Percentiles rank a stretch among this genome's conserved stretches.
Conservation (phyloP, 2,329 filamentous ascomycete species). For the Fusarium sp. region DNA sequence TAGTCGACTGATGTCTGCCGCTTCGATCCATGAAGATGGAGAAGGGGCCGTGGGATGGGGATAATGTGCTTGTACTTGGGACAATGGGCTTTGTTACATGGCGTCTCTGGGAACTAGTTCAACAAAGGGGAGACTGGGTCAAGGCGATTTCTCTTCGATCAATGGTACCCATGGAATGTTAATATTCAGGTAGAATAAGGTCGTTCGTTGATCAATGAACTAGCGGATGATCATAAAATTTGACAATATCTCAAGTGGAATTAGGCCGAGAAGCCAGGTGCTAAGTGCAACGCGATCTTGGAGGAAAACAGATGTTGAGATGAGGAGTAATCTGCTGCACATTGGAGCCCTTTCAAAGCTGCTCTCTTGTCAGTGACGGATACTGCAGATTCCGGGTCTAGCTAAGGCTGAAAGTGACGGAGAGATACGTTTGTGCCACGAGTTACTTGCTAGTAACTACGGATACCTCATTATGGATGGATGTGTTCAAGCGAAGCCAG, state of each 20-base stretch:
- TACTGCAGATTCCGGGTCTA: not conserved
- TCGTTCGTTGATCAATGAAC: not conserved
- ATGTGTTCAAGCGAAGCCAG: not conserved
- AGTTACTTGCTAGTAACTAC: not conserved
- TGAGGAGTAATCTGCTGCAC: constrained; percentile 18
- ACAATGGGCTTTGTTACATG: constrained; percentile 15
- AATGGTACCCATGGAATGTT: constrained; percentile 5
- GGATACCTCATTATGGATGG: not conserved
- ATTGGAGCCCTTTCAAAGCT: constrained; percentile 1
- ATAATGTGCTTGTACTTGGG: constrained; percentile 6
- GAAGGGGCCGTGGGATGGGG: constrained; percentile 5
- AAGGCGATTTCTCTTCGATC: not conserved
- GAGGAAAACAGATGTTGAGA: not conserved
- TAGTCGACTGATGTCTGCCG: not conserved
- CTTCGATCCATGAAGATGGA: not conserved
- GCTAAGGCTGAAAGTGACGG: constrained; percentile 8
- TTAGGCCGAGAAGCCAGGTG: constrained; percentile 15
- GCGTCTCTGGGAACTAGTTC: constrained; percentile 9
- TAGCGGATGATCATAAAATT: constrained; percentile 4
- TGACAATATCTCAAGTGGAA: constrained; percentile 2
- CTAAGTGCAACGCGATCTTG: constrained; percentile 2
- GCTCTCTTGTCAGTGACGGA: not conserved
- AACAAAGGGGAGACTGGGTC: constrained; percentile 9
- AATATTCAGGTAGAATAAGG: not conserved
- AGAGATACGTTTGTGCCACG: not conserved